Base-by-base conservation (phyloP, 176 grass and related monocot species). In the Carex myosuroides region DNA sequence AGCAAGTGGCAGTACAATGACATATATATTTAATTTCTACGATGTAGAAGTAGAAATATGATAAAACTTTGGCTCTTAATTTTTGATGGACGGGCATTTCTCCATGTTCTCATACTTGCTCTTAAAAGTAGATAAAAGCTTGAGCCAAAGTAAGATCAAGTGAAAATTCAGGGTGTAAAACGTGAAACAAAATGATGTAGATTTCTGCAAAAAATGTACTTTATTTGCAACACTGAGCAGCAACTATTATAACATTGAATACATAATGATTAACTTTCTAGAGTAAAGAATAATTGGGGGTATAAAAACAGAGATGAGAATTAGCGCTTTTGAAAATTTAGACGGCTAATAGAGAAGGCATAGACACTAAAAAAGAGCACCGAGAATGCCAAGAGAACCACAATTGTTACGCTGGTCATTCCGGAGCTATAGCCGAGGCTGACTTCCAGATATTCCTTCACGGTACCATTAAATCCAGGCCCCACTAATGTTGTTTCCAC, bases 251-350 rank as follows among this genome's bases (percentile, higher is more conserved):
- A 29, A 75, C 70, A 76, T 30, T 76, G 8, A 55, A 29, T 16
- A 77, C 20, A 56, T 13, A 77, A 44, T 44, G 22, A 75, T 75
- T 29, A 54, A 30, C 21, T 29, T 55, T 77, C 24, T 77, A 3
- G 54, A 76, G 13, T 0, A 76, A 76, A 5, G 22, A 30, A 76
- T 50, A 24, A 39, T 39, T 39, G 37, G 4, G 37, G 37, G 37
- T 39, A 13, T 41, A n/a, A 32, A 64, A 9, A 14, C 3, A 42
- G 18, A 44, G 12, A 76, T 74, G 46, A 55, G 1, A 50, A 30
- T 70, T 53, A 94, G 24, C 92, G 86, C 84, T 67, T 94, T 56
- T 94, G 89, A 50, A 86, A 94, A 56, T 94, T 94, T 29, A 91
- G 3, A 7, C 89, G 14, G 64, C 89, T 91, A 80, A 94, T 91